These are phyloP conservation scores for Cornus kousa DNA, from an alignment of 148 eudicot genomes.

Conservation along the genomic window DNA sequence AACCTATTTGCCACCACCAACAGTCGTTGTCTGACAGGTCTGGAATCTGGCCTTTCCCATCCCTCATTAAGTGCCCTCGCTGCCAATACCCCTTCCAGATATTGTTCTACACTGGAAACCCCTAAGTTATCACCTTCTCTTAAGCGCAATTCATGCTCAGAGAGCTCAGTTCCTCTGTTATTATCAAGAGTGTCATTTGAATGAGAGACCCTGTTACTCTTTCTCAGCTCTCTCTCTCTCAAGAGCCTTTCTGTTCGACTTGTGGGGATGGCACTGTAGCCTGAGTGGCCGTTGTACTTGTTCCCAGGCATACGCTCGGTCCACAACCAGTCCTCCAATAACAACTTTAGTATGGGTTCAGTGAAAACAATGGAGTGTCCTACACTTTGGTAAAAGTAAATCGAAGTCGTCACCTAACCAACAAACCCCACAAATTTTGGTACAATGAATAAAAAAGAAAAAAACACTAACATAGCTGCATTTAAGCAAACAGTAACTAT, in stretches of 20 bases:
- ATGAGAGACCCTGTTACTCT: constrained; percentile 36
- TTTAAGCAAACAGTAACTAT: constrained; percentile 7
- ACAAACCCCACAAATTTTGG: background rate
- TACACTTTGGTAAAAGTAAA: constrained; percentile 31
- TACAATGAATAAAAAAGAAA: background rate
- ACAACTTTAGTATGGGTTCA: constrained; percentile 12
- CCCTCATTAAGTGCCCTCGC: constrained; percentile 38
- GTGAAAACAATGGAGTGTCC: constrained; percentile 24
- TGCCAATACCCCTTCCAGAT: constrained; percentile 53
- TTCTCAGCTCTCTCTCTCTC: constrained; percentile 57
- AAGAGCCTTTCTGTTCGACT: constrained; percentile 57
- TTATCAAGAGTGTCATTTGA: constrained; percentile 40
- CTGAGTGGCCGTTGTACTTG: constrained; percentile 48
- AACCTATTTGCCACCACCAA: constrained; percentile 89
- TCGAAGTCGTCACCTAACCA: background rate
- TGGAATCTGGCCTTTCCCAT: constrained; percentile 47
- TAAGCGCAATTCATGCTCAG: constrained; percentile 36
- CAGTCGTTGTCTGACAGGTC: constrained; percentile 57
- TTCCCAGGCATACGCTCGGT: constrained; percentile 68
- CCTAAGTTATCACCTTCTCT: constrained; percentile 21
- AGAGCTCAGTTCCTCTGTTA: constrained; percentile 30
- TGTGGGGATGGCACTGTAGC: constrained; percentile 32
- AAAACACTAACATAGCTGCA: background rate
- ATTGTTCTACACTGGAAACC: constrained; percentile 49
- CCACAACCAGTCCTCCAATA: constrained; percentile 27